phyloP scores from a whole-genome alignment of 1,139 yeast genomes.

The Geotrichum siamense region DNA sequence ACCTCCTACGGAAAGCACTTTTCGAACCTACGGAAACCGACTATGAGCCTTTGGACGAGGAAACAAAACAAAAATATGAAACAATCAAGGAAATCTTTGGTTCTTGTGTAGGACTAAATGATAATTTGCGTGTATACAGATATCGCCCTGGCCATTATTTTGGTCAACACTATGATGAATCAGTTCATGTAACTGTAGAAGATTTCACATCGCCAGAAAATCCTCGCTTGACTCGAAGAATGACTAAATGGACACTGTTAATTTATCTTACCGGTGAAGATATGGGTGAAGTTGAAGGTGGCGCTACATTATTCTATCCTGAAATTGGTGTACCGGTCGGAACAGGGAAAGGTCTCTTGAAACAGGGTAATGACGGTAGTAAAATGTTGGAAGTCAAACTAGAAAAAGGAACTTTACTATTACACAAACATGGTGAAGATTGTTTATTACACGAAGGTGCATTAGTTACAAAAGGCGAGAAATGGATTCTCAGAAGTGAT shows the following conservation, averaged over 20 bases:
- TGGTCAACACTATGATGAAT: slow-evolving; percentile 58
- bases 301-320: slow-evolving; percentile 54
- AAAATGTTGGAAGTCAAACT: slow-evolving; percentile 41
- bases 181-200: slow-evolving; percentile 37
- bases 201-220: slow-evolving; percentile 2
- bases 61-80: slow-evolving; percentile 5
- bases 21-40: slow-evolving; percentile 18
- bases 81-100: slow-evolving; percentile 31
- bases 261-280: slow-evolving; percentile 48
- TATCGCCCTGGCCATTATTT: slow-evolving; percentile 55
- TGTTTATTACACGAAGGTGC: slow-evolving; percentile 58
- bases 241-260: slow-evolving; percentile 54
- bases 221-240: slow-evolving; percentile 29
- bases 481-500: slow-evolving; percentile 62
- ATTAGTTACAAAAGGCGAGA: slow-evolving; percentile 46
- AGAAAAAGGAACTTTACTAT: slow-evolving; percentile 49
- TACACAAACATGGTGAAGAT: slow-evolving; percentile 63
- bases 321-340: slow-evolving; percentile 21
- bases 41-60: slow-evolving; percentile 9
- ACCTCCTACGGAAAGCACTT: slow-evolving; percentile 32
- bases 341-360: not conserved
- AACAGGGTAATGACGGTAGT: slow-evolving; percentile 5
- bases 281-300: slow-evolving; percentile 51
- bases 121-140: slow-evolving; percentile 51
- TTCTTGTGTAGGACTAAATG: slow-evolving; percentile 47